Percentiles rank a stretch among this genome's conserved stretches.
These are phyloP conservation scores for Wickerhamiella slavikovae DNA, from an alignment of 805 yeast species.

Conservation along the genomic window DNA sequence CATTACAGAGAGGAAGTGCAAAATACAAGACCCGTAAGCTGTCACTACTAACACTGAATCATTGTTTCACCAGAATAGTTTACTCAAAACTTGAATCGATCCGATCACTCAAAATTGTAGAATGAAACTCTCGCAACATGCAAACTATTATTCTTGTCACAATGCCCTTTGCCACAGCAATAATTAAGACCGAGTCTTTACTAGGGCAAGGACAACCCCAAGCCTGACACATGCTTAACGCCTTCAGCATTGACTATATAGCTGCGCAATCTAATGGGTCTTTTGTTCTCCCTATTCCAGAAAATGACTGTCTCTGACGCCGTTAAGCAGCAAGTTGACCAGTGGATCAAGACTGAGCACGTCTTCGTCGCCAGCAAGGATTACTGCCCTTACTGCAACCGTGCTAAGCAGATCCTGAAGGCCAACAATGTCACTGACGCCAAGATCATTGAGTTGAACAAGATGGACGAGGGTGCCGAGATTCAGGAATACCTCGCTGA, in stretches of 20 bases:
- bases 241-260: neutral
- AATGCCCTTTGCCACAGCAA: too few relatives aligned
- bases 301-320: constrained; percentile 10
- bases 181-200: neutral
- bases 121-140: too few relatives aligned
- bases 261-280: too few relatives aligned
- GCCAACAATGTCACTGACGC: constrained; percentile 20
- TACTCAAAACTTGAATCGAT: too few relatives aligned
- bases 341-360: constrained; percentile 39
- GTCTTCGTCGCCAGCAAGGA: constrained; percentile 71
- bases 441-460: constrained; percentile 15
- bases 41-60: too few relatives aligned
- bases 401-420: constrained; percentile 25
- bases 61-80: too few relatives aligned
- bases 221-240: neutral
- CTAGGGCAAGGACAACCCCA: neutral
- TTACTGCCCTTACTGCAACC: constrained; percentile 41
- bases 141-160: too few relatives aligned
- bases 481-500: constrained; percentile 61
- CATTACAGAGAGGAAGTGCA: too few relatives aligned
- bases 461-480: constrained; percentile 45
- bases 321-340: constrained; percentile 26
- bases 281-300: constrained; percentile 5
- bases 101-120: too few relatives aligned
- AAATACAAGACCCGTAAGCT: too few relatives aligned